These are phyloP conservation scores for Neopestalotiopsis sp. DNA, from an alignment of 2,329 filamentous ascomycete species.

Conservation along the genomic window DNA sequence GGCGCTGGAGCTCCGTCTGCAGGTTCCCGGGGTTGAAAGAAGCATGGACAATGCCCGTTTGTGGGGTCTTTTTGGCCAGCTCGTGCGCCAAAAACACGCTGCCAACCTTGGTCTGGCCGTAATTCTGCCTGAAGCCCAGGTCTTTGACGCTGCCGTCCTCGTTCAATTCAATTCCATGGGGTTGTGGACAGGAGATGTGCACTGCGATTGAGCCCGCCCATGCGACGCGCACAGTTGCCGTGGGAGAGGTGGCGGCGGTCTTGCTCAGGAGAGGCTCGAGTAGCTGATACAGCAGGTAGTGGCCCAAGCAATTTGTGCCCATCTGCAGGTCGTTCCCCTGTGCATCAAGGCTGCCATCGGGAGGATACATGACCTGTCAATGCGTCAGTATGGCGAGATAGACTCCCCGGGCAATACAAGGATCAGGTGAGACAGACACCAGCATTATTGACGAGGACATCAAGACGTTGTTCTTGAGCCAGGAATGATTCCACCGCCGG, in stretches of 20 bases:
- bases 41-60: constrained; percentile 10
- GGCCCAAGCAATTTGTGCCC: constrained; percentile 14
- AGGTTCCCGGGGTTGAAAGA: constrained; percentile 20
- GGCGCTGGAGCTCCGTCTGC: constrained; percentile 10
- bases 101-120: constrained; percentile 4
- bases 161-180: neutral
- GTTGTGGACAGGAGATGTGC: neutral
- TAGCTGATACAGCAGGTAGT: constrained; percentile 6
- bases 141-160: neutral
- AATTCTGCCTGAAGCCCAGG: neutral
- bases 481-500: constrained; percentile 31
- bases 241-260: neutral
- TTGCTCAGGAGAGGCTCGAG: neutral
- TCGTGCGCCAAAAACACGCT: neutral
- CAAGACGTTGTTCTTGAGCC: constrained; percentile 31
- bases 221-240: constrained; percentile 28
- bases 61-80: neutral
- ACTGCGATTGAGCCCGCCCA: constrained; percentile 27
- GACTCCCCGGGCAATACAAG: neutral
- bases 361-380: neutral
- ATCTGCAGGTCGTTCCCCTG: constrained; percentile 16
- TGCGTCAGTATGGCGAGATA: neutral
- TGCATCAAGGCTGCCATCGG: constrained; percentile 4
- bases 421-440: constrained; percentile 21
- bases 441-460: constrained; percentile 38